Conservation (phyloP, 2,329 filamentous ascomycete species). For the Stachybotrys elegans region DNA sequence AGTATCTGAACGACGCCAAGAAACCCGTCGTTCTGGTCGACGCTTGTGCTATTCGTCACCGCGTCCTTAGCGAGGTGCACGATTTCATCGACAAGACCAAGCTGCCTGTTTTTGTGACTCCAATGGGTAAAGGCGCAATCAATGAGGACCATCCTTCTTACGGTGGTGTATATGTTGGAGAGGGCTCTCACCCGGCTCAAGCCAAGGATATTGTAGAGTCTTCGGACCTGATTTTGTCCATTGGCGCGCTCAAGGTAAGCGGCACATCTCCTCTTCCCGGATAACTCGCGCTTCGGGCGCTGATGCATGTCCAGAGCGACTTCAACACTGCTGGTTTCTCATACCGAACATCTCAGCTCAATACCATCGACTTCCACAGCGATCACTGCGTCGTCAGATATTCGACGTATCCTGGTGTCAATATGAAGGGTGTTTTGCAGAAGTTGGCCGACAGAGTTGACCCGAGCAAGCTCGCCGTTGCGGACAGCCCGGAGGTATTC, state of each 20-base stretch:
- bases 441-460: slow-evolving; percentile 61
- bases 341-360: slow-evolving; percentile 70
- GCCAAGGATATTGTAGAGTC: slow-evolving; percentile 61
- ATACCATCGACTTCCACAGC: slow-evolving; percentile 77
- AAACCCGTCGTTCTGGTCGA: slow-evolving; percentile 77
- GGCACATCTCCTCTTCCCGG: background rate
- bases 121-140: slow-evolving; percentile 84
- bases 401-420: slow-evolving; percentile 71
- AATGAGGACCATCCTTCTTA: slow-evolving; percentile 72
- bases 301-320: slow-evolving; percentile 49
- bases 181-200: slow-evolving; percentile 59
- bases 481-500: slow-evolving; percentile 46
- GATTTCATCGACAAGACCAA: slow-evolving; percentile 67
- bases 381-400: slow-evolving; percentile 68
- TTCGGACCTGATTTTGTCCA: slow-evolving; percentile 65
- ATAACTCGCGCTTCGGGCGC: background rate
- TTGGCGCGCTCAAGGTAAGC: slow-evolving; percentile 56
- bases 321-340: slow-evolving; percentile 83
- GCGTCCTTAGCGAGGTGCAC: slow-evolving; percentile 67
- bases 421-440: slow-evolving; percentile 72
- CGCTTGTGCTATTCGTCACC: slow-evolving; percentile 74
- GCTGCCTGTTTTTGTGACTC: slow-evolving; percentile 79
- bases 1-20: slow-evolving; percentile 66
- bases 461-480: slow-evolving; percentile 50
- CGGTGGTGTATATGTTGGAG: slow-evolving; percentile 81